Evolutionary conservation across 2,329 filamentous ascomycete species (phyloP).

Genomic region (Diaporthe sp.): DNA sequence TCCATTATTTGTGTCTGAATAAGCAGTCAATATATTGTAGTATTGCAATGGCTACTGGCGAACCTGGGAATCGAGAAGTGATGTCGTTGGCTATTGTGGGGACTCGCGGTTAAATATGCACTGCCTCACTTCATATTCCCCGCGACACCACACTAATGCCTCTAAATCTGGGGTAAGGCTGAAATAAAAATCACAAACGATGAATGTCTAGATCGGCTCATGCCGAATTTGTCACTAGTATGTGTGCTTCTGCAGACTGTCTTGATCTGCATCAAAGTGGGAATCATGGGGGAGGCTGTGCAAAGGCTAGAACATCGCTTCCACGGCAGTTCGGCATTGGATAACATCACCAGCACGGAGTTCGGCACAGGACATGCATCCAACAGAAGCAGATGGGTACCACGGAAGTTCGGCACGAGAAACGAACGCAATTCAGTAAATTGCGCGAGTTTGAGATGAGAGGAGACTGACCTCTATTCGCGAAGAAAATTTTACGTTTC

Average conservation of each 20-base stretch:
- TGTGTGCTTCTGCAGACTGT: background rate
- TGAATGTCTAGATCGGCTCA: background rate
- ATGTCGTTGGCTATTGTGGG: background rate
- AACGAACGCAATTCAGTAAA: background rate
- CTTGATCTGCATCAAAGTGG: background rate
- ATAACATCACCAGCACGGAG: background rate
- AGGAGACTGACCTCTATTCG: no score
- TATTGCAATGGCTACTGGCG: background rate
- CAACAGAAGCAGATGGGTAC: background rate
- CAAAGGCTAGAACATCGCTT: constrained; percentile 1
- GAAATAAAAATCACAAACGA: background rate
- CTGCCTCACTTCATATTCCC: background rate
- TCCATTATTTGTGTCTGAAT: rapidly evolving
- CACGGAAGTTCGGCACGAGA: background rate
- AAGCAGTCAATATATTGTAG: background rate
- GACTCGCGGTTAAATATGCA: background rate
- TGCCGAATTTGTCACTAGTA: background rate
- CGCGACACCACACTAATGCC: background rate
- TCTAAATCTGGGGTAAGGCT: background rate
- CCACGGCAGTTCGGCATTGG: constrained; percentile 6
- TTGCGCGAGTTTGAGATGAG: background rate
- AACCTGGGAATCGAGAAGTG: background rate
- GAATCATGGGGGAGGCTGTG: constrained; percentile 24
- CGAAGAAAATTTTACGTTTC: no score
- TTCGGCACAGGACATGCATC: background rate